Evolutionary conservation across 495 filamentous ascomycete species (phyloP), one percentile per base, ranked within the genome.

Genomic region (Talaromyces thailandensis): DNA sequence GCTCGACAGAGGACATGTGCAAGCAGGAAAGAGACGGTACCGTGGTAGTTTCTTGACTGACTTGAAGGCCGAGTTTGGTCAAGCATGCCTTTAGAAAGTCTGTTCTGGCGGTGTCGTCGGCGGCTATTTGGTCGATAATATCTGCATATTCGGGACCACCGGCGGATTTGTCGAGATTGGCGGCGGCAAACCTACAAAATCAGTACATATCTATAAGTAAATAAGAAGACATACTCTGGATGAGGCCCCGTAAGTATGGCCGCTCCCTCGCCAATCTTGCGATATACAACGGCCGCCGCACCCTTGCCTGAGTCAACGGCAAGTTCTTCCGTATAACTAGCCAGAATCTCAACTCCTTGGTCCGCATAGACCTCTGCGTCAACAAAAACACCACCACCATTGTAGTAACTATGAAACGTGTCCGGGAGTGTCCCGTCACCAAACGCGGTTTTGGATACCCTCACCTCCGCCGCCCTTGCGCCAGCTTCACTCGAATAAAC

Each of bases 381-480:
- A 9, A 95, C 88, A 78, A 96, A 98, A n/a, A 95, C 86, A 9
- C 95, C 93, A 2, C 94, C 94, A 3, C 94, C 94, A 72, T 98
- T 98, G 71, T 93, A 96, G 69, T 98, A 98, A 11, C 84, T 87
- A 51, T 79, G 77, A 66, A 97, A 92, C 0, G 73, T 76, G 2
- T 84, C 79, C 1, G 85, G 88, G 6, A 90, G 72, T n/a, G 75
- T 64, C 6, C 73, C 77, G 12, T 70, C 68, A n/a, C 71, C 69
- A 60, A 94, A 82, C 1, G 76, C 77, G 11, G 75, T 79, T 68
- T 87, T 88, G 26, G 82, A 77, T 29, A 93, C 86, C 62, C 77
- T 77, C 21, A 98, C 65, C 57, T 82, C 81, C 0, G 84, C 84
- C 31, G 91, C 93, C 64, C 82, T 84, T 4, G 94, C 89, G 2